Base-by-base conservation (phyloP, 2,329 filamentous ascomycete species). In the Magnaporthales sp. region DNA sequence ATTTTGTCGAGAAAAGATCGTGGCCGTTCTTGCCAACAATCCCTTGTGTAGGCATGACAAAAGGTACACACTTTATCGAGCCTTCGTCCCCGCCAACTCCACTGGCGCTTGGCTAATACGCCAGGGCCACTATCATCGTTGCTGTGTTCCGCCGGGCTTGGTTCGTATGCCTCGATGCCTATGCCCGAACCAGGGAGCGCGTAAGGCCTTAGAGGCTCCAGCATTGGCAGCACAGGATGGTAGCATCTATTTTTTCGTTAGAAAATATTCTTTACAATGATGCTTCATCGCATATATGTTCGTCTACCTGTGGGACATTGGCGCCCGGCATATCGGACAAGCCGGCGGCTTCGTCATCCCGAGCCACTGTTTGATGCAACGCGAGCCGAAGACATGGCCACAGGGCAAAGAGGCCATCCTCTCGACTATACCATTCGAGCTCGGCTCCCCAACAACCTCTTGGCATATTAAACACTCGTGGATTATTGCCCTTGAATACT, bases 351-450 rank as follows among this genome's bases (percentile, higher is more conserved):
- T 73, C 60, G 75, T 73, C 66, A 78, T 58, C 62, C 72, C 71
- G 13, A 82, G 75, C 76, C 80, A 81, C 63, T 74, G 74, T 67
- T 80, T 80, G 71, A 80, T 77, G 73, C 80, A 82, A 66, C 74
- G 68, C 58, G 74, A 75, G 58, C 80, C 80, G 70, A 81, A 82
- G 30, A 73, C 73, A 71, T 82, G 80, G 4, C 77, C 77, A 71
- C 80, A 82, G 13, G 79, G 76, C 7, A 82, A 71, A 29, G 71
- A 68, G 22, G 77, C 76, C 79, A 79, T 81, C 3, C 72, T 68
- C 70, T 82, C 80, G 31, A 73, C 65, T 66, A 75, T 71, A 68
- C 76, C 77, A 66, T 80, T 78, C 4, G 75, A 73, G 32, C 75
- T 79, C 22, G 67, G 66, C 13, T 74, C 65, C 66, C 79, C 79